Evolutionary conservation across 192 early-diverging fungal genomes (phyloP).

Genomic region (Backusella psychrophila): DNA sequence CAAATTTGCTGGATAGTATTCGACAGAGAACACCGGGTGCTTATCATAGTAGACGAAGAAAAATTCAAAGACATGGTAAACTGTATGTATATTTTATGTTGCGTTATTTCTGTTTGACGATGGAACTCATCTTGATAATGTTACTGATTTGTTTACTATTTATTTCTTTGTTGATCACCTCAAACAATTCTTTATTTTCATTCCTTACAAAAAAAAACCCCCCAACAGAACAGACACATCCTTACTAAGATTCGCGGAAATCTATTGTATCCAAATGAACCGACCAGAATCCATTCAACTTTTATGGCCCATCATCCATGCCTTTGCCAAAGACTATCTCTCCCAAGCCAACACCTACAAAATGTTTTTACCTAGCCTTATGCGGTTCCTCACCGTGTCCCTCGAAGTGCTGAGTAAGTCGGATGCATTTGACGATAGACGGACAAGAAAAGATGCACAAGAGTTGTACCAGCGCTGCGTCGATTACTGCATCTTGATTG

Average conservation of each 20-base stretch:
- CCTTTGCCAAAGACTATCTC: slow-evolving; percentile 62
- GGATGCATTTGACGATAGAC: slow-evolving; percentile 56
- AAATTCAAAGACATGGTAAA: slow-evolving; percentile 44
- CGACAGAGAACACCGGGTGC: slow-evolving; percentile 43
- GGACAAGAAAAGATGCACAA: slow-evolving; percentile 56
- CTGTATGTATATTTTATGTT: slow-evolving; percentile 42
- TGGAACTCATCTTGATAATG: background rate
- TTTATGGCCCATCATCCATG: slow-evolving; percentile 58
- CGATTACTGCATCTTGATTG: slow-evolving; percentile 75
- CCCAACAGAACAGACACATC: slow-evolving; percentile 63
- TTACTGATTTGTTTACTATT: background rate
- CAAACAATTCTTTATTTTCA: background rate
- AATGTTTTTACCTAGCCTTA: slow-evolving; percentile 45
- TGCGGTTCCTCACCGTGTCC: slow-evolving; percentile 55
- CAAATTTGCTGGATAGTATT: slow-evolving; percentile 45
- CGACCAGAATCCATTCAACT: slow-evolving; percentile 46
- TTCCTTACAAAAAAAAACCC: too few species aligned
- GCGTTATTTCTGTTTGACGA: too few species aligned
- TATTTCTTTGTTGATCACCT: background rate
- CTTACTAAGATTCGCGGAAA: slow-evolving; percentile 61
- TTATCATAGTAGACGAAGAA: slow-evolving; percentile 29
- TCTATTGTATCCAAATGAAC: slow-evolving; percentile 50
- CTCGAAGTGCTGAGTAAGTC: slow-evolving; percentile 31
- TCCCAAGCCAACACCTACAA: slow-evolving; percentile 54
- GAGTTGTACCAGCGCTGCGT: slow-evolving; percentile 57